Evolutionary conservation across 805 yeast genomes (phyloP).

Genomic region (Cyberlindnera petersonii): DNA sequence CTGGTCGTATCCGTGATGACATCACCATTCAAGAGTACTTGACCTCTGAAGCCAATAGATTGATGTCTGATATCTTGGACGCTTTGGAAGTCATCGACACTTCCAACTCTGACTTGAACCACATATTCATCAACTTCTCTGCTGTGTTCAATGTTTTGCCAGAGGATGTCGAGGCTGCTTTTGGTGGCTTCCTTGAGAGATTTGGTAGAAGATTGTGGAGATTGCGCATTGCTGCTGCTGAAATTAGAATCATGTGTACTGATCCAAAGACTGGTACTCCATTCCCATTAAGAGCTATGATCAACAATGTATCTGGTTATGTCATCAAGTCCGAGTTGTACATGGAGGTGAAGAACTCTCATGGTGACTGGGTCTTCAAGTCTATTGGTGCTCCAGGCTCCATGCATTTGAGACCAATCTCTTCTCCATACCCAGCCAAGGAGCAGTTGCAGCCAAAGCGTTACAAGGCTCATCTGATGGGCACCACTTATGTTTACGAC

Average conservation of each 20-base stretch:
- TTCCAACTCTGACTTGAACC: constrained; percentile 92
- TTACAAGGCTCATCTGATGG: constrained; percentile 97
- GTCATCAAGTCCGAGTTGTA: constrained; percentile 94
- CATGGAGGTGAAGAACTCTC: constrained; percentile 86
- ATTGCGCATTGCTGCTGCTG: constrained; percentile 95
- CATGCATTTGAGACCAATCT: constrained; percentile 94
- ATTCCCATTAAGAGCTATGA: constrained; percentile 94
- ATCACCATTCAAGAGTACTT: constrained; percentile 89
- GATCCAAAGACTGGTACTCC: constrained; percentile 85
- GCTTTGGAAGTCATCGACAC: constrained; percentile 93
- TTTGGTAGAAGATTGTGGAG: constrained; percentile 97
- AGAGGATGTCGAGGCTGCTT: constrained; percentile 94
- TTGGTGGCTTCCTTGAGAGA: constrained; percentile 96
- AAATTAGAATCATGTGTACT: constrained; percentile 91
- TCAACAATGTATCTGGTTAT: constrained; percentile 94
- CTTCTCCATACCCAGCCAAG: constrained; percentile 95
- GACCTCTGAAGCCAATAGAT: constrained; percentile 92
- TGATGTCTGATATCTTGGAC: constrained; percentile 94
- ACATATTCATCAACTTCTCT: constrained; percentile 93
- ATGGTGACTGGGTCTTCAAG: constrained; percentile 96
- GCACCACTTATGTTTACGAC: constrained; percentile 96
- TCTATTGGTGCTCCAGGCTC: constrained; percentile 93
- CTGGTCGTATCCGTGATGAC: constrained; percentile 92
- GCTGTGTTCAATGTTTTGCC: constrained; percentile 94
- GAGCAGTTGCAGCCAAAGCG: constrained; percentile 98